Evolutionary conservation across 2,329 filamentous ascomycete species (phyloP), one percentile per base, ranked within the genome.

Genomic region (Chalaropsis thielavioides): DNA sequence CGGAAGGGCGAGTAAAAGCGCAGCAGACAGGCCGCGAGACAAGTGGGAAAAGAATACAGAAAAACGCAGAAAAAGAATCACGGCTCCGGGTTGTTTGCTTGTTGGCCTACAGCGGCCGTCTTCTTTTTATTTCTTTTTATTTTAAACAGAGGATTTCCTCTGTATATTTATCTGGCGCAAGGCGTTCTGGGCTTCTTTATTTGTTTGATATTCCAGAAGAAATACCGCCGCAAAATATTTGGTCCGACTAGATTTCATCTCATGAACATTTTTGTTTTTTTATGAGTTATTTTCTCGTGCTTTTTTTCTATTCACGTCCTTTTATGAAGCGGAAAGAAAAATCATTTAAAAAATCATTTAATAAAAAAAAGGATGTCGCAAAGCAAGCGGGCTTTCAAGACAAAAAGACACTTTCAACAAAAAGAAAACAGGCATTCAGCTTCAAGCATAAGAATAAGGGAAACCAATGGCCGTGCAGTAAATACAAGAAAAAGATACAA

Each of bases 1-100:
- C 62, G 67, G 24, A 63, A 66, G 63, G 64, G 56, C n/a, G 65
- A 66, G 22, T 66, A 64, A 38, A 27, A 3, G 4, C 24, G 24
- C 15, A 13, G 27, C 31, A 6, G 31, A 6, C 6, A 31, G 31
- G 31, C 31, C 31, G 31, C 17, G 27, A 7, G 24, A 6, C 51
- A 56, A 56, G 51, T 13, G 27, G 24, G 24, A 10, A n/a, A 17
- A 7, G 49, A 35, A 8, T 8, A n/a, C 11, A 56, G 38, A 17
- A 15, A 0, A 17, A 19, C 10, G 10, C 19, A 51, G 46, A 51
- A 51, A 15, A 13, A 24, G 19, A 51, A 27, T 15, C 46, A 51
- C 22, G 46, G 22, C 2, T 7, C 11, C 22, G 46, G 22, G 11
- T 51, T 51, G 22, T 51, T 51, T 38, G 35, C 8, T 38, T 38